These are phyloP conservation scores for Citrus inodora DNA, from an alignment of 345 rosid species.

Conservation along the genomic window DNA sequence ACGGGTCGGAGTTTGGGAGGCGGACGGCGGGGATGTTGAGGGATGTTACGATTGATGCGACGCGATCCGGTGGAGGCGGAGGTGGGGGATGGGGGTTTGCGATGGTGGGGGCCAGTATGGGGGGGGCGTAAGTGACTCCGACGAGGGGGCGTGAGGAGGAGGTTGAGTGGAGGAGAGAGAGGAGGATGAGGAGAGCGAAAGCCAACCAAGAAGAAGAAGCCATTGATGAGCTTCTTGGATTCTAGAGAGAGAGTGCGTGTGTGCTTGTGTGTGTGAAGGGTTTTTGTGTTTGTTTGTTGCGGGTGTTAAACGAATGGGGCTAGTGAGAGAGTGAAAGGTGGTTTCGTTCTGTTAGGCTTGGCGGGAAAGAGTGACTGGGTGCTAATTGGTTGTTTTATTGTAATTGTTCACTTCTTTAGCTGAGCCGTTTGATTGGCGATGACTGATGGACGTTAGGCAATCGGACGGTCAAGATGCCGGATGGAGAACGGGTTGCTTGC, in stretches of 20 bases:
- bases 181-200: slow-evolving; percentile 9
- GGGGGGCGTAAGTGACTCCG: slow-evolving; percentile 39
- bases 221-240: slow-evolving; percentile 15
- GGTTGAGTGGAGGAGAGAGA: slow-evolving; percentile 15
- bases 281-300: background rate
- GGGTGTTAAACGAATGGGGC: background rate
- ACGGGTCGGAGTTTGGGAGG: slow-evolving; percentile 55
- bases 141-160: slow-evolving; percentile 27
- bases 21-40: slow-evolving; percentile 58
- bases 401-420: background rate
- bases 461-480: background rate
- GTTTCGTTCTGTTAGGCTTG: slow-evolving; percentile 11
- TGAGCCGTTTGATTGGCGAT: background rate
- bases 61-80: slow-evolving; percentile 31
- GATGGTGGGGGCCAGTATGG: slow-evolving; percentile 12
- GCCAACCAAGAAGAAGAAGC: slow-evolving; percentile 10
- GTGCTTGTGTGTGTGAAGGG: background rate
- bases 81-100: slow-evolving; percentile 19
- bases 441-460: background rate
- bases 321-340: background rate
- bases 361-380: slow-evolving; percentile 4
- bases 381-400: background rate
- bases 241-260: background rate
- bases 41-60: slow-evolving; percentile 37
- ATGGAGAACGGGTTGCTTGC: no score